These are phyloP conservation scores for Colletotrichum ledebouriae DNA, from an alignment of 2,329 filamentous ascomycete genomes.

Conservation along the genomic window DNA sequence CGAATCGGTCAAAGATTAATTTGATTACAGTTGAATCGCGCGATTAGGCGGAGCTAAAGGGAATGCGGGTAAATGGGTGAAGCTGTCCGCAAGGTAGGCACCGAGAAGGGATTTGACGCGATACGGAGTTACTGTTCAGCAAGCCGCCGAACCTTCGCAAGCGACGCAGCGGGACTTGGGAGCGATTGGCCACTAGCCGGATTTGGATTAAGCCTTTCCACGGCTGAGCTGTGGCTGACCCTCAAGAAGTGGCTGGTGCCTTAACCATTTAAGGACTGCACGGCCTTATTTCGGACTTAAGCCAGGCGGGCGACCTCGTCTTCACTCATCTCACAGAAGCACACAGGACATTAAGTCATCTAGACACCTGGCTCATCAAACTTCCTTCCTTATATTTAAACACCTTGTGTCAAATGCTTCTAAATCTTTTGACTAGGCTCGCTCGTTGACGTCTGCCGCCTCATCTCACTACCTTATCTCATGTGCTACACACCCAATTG, in stretches of 20 bases:
- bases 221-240: neutral
- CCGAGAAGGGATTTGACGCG: slow-evolving; percentile 42
- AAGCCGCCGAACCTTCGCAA: slow-evolving; percentile 28
- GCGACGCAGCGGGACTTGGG: neutral
- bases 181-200: slow-evolving; percentile 28
- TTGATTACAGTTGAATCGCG: neutral
- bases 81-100: slow-evolving; percentile 26
- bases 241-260: neutral
- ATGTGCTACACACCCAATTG: too few species aligned
- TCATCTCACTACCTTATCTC: neutral
- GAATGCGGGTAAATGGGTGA: slow-evolving; percentile 25
- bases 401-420: too few species aligned
- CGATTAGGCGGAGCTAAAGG: slow-evolving; percentile 7
- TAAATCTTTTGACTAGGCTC: too few species aligned
- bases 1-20: neutral
- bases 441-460: neutral
- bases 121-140: slow-evolving; percentile 24
- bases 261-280: neutral
- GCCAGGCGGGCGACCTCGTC: neutral
- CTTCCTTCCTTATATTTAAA: neutral
- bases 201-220: neutral
- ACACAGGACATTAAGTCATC: too few species aligned
- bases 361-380: too few species aligned
- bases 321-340: too few species aligned
- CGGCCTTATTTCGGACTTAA: slow-evolving; percentile 1